Conservation (phyloP, 805 yeast genomes). For the Teunomyces funiuensis region DNA sequence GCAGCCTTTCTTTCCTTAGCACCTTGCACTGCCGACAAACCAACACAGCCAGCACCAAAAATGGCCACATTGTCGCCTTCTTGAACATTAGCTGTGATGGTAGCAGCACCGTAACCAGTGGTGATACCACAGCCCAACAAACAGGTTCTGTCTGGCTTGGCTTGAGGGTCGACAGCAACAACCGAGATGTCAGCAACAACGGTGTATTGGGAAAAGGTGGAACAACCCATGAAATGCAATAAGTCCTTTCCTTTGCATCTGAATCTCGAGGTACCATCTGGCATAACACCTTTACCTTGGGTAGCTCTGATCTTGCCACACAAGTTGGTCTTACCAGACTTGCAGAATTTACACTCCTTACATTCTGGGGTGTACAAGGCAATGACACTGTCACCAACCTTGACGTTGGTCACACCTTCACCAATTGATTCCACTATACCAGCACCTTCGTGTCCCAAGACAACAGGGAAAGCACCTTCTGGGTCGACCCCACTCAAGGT, state of each 20-base stretch:
- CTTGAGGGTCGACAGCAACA: slow-evolving; percentile 83
- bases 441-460: slow-evolving; percentile 98
- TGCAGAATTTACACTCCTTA: slow-evolving; percentile 90
- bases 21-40: slow-evolving; percentile 94
- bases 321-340: slow-evolving; percentile 91
- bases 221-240: slow-evolving; percentile 96
- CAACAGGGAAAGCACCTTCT: slow-evolving; percentile 91
- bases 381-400: slow-evolving; percentile 91
- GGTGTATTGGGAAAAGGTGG: slow-evolving; percentile 95
- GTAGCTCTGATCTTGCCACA: slow-evolving; percentile 96
- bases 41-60: slow-evolving; percentile 98
- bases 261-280: slow-evolving; percentile 95
- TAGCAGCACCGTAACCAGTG: slow-evolving; percentile 97
- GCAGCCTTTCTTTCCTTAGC: slow-evolving; percentile 81
- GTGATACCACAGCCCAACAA: slow-evolving; percentile 98
- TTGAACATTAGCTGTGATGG: slow-evolving; percentile 87
- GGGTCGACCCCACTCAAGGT: slow-evolving; percentile 94
- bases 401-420: slow-evolving; percentile 87
- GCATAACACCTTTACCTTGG: slow-evolving; percentile 98
- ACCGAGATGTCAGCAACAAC: slow-evolving; percentile 97
- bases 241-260: slow-evolving; percentile 80
- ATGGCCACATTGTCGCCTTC: slow-evolving; percentile 93
- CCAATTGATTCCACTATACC: slow-evolving; percentile 96
- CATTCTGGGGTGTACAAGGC: slow-evolving; percentile 97
- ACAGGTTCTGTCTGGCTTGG: slow-evolving; percentile 84